Evolutionary conservation across 805 yeast genomes (phyloP).

Genomic region (Candida nonsorbophila): DNA sequence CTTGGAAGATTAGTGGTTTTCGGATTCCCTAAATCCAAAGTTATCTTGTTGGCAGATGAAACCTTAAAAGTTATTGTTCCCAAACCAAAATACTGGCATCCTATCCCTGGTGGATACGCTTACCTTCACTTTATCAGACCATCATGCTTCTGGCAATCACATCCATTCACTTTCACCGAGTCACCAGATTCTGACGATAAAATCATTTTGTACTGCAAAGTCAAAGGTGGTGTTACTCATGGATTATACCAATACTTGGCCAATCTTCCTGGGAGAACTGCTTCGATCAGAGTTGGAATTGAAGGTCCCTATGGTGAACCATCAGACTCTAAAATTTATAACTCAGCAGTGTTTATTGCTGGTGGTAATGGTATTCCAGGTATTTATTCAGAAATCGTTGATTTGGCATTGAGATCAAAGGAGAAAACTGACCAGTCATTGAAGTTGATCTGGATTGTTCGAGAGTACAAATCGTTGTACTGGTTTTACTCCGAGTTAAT

Average conservation of each 20-base stretch:
- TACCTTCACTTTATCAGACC: conserved; percentile 31
- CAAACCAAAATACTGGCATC: conserved; percentile 31
- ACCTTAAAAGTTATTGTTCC: conserved; percentile 32
- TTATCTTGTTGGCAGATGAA: conserved; percentile 32
- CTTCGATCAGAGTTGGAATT: conserved; percentile 21
- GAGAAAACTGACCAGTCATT: conserved; percentile 16
- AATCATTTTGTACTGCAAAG: conserved; percentile 30
- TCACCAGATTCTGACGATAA: conserved; percentile 14
- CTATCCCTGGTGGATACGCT: conserved; percentile 39
- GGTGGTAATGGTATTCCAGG: conserved; percentile 78
- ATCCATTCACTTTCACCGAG: conserved; percentile 36
- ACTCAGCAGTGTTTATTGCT: conserved; percentile 54
- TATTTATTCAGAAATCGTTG: conserved; percentile 34
- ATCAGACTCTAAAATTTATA: conserved; percentile 44
- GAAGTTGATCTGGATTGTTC: conserved; percentile 31
- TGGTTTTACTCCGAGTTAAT: neutral
- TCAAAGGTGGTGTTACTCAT: conserved; percentile 51
- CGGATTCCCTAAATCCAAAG: conserved; percentile 28
- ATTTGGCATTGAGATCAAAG: conserved; percentile 20
- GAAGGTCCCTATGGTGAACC: conserved; percentile 66
- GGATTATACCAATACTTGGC: conserved; percentile 19
- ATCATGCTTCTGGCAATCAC: conserved; percentile 37
- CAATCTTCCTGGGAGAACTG: conserved; percentile 18
- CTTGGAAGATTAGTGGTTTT: conserved; percentile 24
- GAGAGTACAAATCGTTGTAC: neutral